These are phyloP conservation scores for Citrus reticulata DNA, from an alignment of 345 rosid species.

Conservation along the genomic window DNA sequence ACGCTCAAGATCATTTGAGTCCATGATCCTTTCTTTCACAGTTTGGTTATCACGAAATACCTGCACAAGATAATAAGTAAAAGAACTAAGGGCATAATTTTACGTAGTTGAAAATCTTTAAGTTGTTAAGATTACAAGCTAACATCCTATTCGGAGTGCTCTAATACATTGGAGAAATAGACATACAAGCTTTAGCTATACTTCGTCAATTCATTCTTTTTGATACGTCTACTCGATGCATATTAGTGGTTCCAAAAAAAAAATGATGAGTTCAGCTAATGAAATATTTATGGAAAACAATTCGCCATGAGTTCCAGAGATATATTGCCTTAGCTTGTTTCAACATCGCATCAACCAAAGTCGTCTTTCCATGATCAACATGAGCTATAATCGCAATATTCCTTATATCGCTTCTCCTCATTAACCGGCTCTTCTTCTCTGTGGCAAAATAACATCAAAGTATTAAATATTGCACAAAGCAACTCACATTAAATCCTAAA, in stretches of 20 bases:
- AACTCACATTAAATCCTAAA: background rate
- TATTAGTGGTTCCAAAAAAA: background rate
- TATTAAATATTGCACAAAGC: slow-evolving; percentile 3
- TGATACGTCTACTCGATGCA: background rate
- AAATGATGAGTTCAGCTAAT: background rate
- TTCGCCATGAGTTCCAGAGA: background rate
- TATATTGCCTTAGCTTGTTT: slow-evolving; percentile 78
- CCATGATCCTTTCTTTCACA: slow-evolving; percentile 93
- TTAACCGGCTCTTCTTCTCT: slow-evolving; percentile 75
- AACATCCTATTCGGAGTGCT: background rate
- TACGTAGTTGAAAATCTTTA: background rate
- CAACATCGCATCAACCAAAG: slow-evolving; percentile 96
- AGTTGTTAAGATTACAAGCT: too few relatives aligned
- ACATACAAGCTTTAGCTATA: background rate
- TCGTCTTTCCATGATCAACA: slow-evolving; percentile 97
- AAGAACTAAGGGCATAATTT: background rate
- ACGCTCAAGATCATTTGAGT: slow-evolving; percentile 93
- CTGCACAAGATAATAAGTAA: slow-evolving; percentile 33
- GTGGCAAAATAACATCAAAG: slow-evolving; percentile 15
- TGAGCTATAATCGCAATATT: slow-evolving; percentile 96
- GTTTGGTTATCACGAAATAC: slow-evolving; percentile 94
- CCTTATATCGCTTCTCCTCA: slow-evolving; percentile 76
- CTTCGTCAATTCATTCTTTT: background rate
- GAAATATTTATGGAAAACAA: background rate
- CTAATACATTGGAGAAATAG: too few relatives aligned